Base-by-base conservation (phyloP, 805 yeast species). In the Candida andamanensis region DNA sequence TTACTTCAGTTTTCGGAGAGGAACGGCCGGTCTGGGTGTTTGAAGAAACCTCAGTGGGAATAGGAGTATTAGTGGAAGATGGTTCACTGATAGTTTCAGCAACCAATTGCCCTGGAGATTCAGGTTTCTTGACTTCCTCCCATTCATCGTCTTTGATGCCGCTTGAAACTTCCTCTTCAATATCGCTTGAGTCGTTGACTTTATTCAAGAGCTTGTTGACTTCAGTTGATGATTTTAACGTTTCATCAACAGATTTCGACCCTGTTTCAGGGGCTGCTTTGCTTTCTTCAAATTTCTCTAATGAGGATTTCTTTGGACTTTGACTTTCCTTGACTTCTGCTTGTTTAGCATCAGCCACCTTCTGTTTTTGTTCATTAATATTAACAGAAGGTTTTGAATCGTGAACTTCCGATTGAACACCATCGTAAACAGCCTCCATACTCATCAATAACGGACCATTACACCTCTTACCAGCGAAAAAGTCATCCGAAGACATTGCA, bases 381-480 rank as follows among this genome's bases (percentile, higher is more conserved):
- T 44, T 36, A 20, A 52, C 49, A 6, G 57, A 59, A 13, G 69
- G 64, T 9, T 49, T 54, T 2, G 74, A 56, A 30, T 63, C 63
- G 26, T 54, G 60, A 24, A 72, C 58, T 14, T 64, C 53, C 20
- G 85, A 77, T 21, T 67, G 73, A 4, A 74, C 54, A 15, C 95
- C 95, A n/a, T 87, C 90, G 54, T 74, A 90, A 12, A 89, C 45
- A 8, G 83, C 75, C 52, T 73, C 80, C 81, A 94, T 74, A 21
- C 79, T 73, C 44, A 85, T 63, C 42, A 90, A 63, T 32, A 85
- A 61, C 12, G 98, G 98, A 7, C 94, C 92, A 38, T 76, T 76
- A n/a, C 80, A 80, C 17, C 70, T 69, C 53, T 85, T 80, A 21
- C 97, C 97, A 14, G 58, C 58, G 35, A 78, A 70, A 81, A 86